A percentile compares a stretch with the other conserved stretches of the same genome.
Conservation (phyloP, 2,329 filamentous ascomycete species). For the Thermoascus crustaceus region DNA sequence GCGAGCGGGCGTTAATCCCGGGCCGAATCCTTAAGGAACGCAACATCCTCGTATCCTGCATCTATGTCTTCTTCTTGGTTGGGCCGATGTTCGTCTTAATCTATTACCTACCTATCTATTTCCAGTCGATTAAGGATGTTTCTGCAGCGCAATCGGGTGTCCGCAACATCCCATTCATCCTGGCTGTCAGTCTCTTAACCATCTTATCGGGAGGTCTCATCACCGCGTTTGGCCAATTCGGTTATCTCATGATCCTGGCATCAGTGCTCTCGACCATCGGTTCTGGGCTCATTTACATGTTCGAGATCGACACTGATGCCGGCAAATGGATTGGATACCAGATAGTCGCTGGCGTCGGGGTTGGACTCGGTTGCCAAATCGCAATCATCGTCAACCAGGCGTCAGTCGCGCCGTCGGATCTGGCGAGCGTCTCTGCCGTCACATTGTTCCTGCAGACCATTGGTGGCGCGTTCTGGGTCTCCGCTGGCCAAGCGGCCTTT, state of each 20-base stretch:
- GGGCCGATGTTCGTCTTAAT: constrained; percentile 25
- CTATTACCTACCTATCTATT: constrained; percentile 23
- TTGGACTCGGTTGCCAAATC: constrained; percentile 15
- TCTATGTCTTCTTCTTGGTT: constrained; percentile 30
- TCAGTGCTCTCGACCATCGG: constrained; percentile 21
- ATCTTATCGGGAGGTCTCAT: constrained; percentile 21
- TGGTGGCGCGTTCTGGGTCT: constrained; percentile 24
- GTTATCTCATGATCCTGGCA: constrained; percentile 20
- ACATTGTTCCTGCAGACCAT: constrained; percentile 23
- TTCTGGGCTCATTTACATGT: constrained; percentile 26
- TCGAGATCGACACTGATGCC: constrained; percentile 17
- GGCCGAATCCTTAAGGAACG: constrained; percentile 29
- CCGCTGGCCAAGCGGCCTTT: constrained; percentile 25
- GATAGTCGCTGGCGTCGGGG: constrained; percentile 14
- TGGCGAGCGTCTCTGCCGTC: constrained; percentile 15
- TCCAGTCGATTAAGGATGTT: constrained; percentile 30
- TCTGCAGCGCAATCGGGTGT: constrained; percentile 30
- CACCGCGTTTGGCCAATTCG: constrained; percentile 18
- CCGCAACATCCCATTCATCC: constrained; percentile 35
- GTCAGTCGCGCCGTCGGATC: constrained; percentile 13
- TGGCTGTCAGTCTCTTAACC: constrained; percentile 23
- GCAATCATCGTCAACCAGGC: constrained; percentile 16
- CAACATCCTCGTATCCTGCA: constrained; percentile 23
- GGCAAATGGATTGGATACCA: constrained; percentile 19
- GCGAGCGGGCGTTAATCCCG: constrained; percentile 24